Evolutionary conservation across 352 stramenopile species (phyloP).

Genomic region (Pythium utonaiense): DNA sequence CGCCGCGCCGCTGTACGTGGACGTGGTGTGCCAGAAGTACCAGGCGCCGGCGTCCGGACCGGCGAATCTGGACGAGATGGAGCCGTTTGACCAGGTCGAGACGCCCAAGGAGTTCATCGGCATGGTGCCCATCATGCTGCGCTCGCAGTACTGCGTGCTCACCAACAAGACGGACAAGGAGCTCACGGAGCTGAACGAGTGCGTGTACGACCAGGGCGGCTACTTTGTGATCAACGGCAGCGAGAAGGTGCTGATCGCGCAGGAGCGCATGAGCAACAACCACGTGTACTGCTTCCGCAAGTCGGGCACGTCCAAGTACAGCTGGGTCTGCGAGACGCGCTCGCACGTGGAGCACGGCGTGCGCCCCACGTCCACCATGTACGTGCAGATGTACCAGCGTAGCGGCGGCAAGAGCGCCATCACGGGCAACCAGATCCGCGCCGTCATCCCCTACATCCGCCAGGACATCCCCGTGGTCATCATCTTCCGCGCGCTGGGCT

Average conservation of each 20-base stretch:
- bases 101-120: slow-evolving; percentile 95
- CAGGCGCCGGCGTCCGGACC: slow-evolving; percentile 55
- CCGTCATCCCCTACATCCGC: slow-evolving; percentile 97
- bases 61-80: slow-evolving; percentile 82
- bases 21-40: slow-evolving; percentile 95
- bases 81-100: slow-evolving; percentile 84
- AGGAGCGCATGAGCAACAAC: slow-evolving; percentile 99
- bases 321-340: slow-evolving; percentile 95
- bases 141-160: slow-evolving; percentile 95
- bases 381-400: slow-evolving; percentile 99
- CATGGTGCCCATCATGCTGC: slow-evolving; percentile 98
- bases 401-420: slow-evolving; percentile 91
- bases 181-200: slow-evolving; percentile 95
- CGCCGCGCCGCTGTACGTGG: slow-evolving; percentile 97
- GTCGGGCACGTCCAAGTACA: slow-evolving; percentile 96
- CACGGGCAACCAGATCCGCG: slow-evolving; percentile 98
- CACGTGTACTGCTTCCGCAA: slow-evolving; percentile 99
- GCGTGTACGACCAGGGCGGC: slow-evolving; percentile 99
- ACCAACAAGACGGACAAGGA: slow-evolving; percentile 92
- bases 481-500: slow-evolving; percentile 98
- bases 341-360: slow-evolving; percentile 96
- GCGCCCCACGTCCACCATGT: slow-evolving; percentile 95
- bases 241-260: slow-evolving; percentile 98
- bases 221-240: slow-evolving; percentile 99
- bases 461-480: slow-evolving; percentile 99